Evolutionary conservation across 306 rosid species (phyloP), one percentile per base, ranked within the genome.

Genomic region (Pterocarpus macrocarpus): DNA sequence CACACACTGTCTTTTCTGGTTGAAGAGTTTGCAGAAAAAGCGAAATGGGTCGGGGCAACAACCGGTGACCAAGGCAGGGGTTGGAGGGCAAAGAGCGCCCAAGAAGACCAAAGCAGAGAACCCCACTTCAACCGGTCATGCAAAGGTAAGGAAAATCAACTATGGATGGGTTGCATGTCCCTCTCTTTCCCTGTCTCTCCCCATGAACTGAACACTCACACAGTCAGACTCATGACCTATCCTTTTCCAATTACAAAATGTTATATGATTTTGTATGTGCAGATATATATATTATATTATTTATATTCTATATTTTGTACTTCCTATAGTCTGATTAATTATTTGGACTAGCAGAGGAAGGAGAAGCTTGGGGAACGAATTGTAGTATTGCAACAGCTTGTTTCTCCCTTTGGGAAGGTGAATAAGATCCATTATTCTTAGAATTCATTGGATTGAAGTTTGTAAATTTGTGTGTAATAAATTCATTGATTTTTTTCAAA

Each of bases 371-470:
- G 98, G 12, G 97, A 95, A 72, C 69, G 98, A 86, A 86, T 93
- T 75, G 82, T 91, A 75, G 88, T 96, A 3, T 78, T 95, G 58
- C 99, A 95, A 74, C 94, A 95, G 50, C 93, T 95, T 13, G 99
- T 93, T 74, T 95, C 99, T 71, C 99, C 99, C 11, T 95, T 93
- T 75, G 99, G 99, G 75, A 93, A 95, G 96, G 99, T 95, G 53
- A 67, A 78, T 16, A 22, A 22, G 28, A 22, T 22, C 28, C 28
- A 22, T 22, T 22, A 22, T 22, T 22, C 28, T 22, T 22, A 22
- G 28, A 22, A 22, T 22, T 22, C 28, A 38, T 38, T 1, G 32
- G 44, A 68, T 58, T 65, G 8, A 43, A 43, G 28, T 22, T 22
- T 22, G 5, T 36, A 2, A 66, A 36, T 49, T 80, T 35, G 28